Conservation (phyloP, 192 early-diverging fungal genomes). For the Coemansia sp. region DNA sequence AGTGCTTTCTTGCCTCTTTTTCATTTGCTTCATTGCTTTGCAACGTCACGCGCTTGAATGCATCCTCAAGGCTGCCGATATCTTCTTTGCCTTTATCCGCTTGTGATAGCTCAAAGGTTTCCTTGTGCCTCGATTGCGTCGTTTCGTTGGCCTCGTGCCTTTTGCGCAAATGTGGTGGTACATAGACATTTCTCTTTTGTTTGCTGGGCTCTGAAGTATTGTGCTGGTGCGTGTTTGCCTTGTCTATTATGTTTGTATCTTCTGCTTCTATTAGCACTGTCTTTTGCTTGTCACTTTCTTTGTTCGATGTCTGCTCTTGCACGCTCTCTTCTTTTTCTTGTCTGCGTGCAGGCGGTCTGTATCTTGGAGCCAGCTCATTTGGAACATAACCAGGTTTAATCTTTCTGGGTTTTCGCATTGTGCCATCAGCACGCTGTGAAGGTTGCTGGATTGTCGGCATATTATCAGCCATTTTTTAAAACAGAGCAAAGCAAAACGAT, state of each 20-base stretch:
- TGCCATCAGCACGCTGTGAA: slow-evolving; percentile 23
- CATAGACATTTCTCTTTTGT: not conserved
- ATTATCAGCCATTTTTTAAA: not conserved
- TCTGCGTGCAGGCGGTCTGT: slow-evolving; percentile 22
- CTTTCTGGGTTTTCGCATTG: slow-evolving; percentile 24
- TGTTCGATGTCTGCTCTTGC: not conserved
- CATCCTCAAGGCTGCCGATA: not conserved
- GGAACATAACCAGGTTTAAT: slow-evolving; percentile 31
- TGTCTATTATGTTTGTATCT: not conserved
- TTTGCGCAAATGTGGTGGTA: slow-evolving; percentile 9
- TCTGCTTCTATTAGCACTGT: not conserved
- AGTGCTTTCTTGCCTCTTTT: not conserved
- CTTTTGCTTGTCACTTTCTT: not conserved
- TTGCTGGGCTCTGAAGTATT: not conserved
- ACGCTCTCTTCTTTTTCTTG: not conserved
- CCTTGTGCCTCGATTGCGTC: not conserved
- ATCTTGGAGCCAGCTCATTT: slow-evolving; percentile 15
- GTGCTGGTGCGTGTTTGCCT: not conserved
- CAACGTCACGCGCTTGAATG: slow-evolving; percentile 6
- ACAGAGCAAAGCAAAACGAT: no score
- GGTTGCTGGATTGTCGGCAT: slow-evolving; percentile 9
- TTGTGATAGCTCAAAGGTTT: not conserved
- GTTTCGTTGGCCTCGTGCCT: not conserved
- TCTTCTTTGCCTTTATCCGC: not conserved
- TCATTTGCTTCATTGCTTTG: not conserved